Base-by-base conservation (phyloP, 495 filamentous ascomycete genomes). In the Penicillium fimorum region DNA sequence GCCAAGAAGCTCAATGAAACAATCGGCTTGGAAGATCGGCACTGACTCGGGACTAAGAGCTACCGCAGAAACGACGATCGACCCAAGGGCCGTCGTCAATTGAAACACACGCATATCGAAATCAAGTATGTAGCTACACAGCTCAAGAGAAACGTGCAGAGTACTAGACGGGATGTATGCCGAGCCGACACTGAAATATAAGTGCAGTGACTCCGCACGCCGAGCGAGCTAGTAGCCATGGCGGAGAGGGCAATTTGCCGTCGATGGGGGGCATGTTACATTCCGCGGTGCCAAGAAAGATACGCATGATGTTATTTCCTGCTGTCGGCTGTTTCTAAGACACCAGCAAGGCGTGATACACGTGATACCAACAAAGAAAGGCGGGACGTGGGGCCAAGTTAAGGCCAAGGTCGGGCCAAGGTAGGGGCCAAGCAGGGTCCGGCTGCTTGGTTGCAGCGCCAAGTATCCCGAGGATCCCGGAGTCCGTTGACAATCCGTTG, bases 401-500 rank as follows among this genome's bases (percentile, higher is more conserved):
- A 50, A 8, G 47, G 42, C 43, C 49, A 38, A n/a, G 37, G n/a
- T n/a, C n/a, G n/a, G n/a, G n/a, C n/a, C n/a, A n/a, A n/a, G n/a
- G n/a, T n/a, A n/a, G n/a, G 15, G 47, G 42, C 43, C 49, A 38
- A n/a, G 37, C 37, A 41, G n/a, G 4, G 37, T 30, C 47, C 38
- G 52, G 33, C 25, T 43, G 42, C 66, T 66, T 60, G 57, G 69
- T 68, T 68, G 56, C 69, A 69, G 56, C 59, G 69, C 69, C 64
- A 69, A 68, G 66, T 49, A 20, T 37, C 37, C 22, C 22, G 22
- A 22, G 22, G 22, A 2, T 22, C 20, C 20, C 49, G 49, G 49
- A 51, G 49, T 52, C 55, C 37, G 46, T 24, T 47, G 35, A 48
- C 27, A 46, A 17, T n/a, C 50, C 58, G 58, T 32, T 53, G 58